phyloP scores from a whole-genome alignment of 345 rosid species.

The Gossypium raimondii region DNA sequence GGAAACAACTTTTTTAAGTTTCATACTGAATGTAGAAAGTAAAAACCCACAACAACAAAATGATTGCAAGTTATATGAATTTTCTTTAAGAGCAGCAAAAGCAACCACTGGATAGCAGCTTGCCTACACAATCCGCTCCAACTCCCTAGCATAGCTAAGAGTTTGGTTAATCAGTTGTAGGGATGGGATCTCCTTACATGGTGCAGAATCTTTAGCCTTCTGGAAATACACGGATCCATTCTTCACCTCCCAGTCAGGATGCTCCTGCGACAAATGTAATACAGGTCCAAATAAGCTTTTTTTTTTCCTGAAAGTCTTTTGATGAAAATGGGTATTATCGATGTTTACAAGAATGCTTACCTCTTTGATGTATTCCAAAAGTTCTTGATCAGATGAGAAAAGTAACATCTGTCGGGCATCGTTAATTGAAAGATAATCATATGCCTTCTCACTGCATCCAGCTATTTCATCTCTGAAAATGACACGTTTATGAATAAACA shows the following conservation, averaged over 20 bases:
- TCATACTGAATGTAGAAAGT: neutral
- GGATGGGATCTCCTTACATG: slow-evolving; percentile 96
- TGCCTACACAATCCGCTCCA: slow-evolving; percentile 89
- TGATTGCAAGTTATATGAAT: neutral
- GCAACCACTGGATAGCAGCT: neutral
- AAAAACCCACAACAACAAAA: slow-evolving; percentile 6
- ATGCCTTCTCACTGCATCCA: slow-evolving; percentile 99
- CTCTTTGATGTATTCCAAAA: slow-evolving; percentile 61
- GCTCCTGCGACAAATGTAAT: slow-evolving; percentile 54
- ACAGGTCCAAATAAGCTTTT: neutral
- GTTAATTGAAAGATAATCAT: slow-evolving; percentile 66
- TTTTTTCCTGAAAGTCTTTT: neutral
- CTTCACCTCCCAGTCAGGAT: slow-evolving; percentile 90
- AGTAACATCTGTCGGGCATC: slow-evolving; percentile 76
- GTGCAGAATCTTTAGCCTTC: slow-evolving; percentile 84
- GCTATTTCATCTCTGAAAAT: slow-evolving; percentile 83
- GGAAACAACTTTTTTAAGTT: neutral
- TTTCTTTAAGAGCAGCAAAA: neutral
- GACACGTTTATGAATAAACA: neutral
- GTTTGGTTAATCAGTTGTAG: slow-evolving; percentile 96
- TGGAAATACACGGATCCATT: slow-evolving; percentile 71
- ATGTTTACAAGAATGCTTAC: slow-evolving; percentile 29
- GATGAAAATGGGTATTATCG: neutral
- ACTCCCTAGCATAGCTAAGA: slow-evolving; percentile 91
- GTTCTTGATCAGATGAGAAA: slow-evolving; percentile 75